Evolutionary conservation across 2,329 filamentous ascomycete species (phyloP), one percentile per base, ranked within the genome.

Genomic region (Ophioceras dolichostomum): DNA sequence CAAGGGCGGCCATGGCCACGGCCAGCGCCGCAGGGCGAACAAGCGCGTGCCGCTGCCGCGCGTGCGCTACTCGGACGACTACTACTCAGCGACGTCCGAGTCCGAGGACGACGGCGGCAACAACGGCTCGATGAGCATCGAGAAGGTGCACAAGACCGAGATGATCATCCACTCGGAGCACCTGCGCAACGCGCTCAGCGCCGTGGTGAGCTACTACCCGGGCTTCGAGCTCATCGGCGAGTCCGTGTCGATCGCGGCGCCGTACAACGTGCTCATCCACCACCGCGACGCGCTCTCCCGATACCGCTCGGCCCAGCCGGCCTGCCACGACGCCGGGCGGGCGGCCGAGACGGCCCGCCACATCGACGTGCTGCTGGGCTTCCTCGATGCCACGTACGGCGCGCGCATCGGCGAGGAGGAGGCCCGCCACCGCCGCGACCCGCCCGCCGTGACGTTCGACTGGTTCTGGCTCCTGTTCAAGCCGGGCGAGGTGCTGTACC

Each of bases 181-280:
- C 39, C 56, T 73, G 21, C 58, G 64, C 43, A 60, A 66, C 33
- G 66, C 66, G 1, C 54, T 73, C 4, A 55, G 53, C 20, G 64
- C 67, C 10, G 59, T 70, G 5, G 57, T 72, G 6, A 54, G 51
- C 18, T 70, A 68, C 44, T 70, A 69, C 43, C 65, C 65, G 4
- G 53, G 56, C 28, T 53, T 59, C 39, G 53, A 51, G 30, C 55
- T 65, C 34, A 47, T 54, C 1, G 58, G 48, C 29, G 54, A 58
- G 6, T 48, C 39, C n/a, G 51, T 65, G 38, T 49, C 45, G 19
- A 55, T 71, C 42, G 53, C 54, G 14, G 58, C 60, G 4, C 70
- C 69, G 2, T 72, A 69, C 45, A 51, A 52, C 5, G 51, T 66
- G n/a, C 54, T 73, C 12, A 55, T 64, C 32, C 67, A 71, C 41